Evolutionary conservation across 108 stramenopile genomes (phyloP).

Genomic region (Bacterosira constricta): DNA sequence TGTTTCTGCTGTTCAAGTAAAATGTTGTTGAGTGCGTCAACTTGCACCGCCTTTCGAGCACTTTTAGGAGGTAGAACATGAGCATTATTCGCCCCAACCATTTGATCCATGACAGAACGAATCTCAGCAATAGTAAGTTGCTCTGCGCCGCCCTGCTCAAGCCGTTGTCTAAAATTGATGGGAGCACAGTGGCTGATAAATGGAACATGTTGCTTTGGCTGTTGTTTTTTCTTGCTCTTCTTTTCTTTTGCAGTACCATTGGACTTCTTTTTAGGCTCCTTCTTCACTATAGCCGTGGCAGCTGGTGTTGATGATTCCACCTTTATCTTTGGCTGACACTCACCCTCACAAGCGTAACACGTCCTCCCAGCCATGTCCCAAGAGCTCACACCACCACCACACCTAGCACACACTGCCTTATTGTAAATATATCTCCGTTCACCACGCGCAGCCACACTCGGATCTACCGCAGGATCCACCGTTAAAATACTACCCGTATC

Average conservation of each 20-base stretch:
- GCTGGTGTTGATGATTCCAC: too few species aligned
- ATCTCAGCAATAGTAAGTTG: slow-evolving; percentile 66
- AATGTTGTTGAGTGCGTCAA: slow-evolving; percentile 29
- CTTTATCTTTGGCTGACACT: slow-evolving; percentile 55
- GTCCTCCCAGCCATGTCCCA: slow-evolving; percentile 69
- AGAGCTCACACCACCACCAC: slow-evolving; percentile 42
- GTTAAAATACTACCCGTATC: slow-evolving; percentile 69
- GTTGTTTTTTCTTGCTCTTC: neutral
- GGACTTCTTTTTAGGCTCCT: neutral
- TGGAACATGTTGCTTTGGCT: slow-evolving; percentile 36
- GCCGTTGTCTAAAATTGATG: slow-evolving; percentile 31
- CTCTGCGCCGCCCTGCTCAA: slow-evolving; percentile 47
- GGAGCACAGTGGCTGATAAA: slow-evolving; percentile 77
- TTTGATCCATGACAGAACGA: slow-evolving; percentile 39
- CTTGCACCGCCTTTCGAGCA: slow-evolving; percentile 46
- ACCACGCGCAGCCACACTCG: slow-evolving; percentile 40
- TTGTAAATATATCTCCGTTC: slow-evolving; percentile 78
- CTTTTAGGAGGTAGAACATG: slow-evolving; percentile 33
- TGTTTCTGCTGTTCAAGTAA: slow-evolving; percentile 14
- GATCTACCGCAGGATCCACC: slow-evolving; percentile 51
- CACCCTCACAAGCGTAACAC: slow-evolving; percentile 66
- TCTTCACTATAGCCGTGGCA: neutral
- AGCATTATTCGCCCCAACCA: slow-evolving; percentile 4
- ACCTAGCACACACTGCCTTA: slow-evolving; percentile 57
- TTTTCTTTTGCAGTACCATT: neutral